Base-by-base conservation (phyloP, 208 protist genomes). In the Crithidia sp. region DNA sequence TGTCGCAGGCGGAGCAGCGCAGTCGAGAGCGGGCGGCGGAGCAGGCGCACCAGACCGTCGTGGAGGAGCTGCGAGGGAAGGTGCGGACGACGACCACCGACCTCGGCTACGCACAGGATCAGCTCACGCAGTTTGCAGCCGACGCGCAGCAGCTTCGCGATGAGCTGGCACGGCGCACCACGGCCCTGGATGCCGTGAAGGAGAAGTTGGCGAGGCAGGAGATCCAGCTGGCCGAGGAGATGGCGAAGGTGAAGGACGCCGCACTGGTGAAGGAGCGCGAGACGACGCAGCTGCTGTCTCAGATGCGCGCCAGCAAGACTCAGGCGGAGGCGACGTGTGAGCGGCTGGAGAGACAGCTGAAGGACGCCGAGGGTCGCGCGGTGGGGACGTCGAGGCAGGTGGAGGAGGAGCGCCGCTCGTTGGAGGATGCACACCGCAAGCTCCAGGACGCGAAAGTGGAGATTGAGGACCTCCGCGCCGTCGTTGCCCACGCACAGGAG, bases 61-160 rank as follows among this genome's bases (percentile, higher is more conserved):
- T 86, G 39, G 87, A 93, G 54, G 76, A 88, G 50, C 76, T 90
- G n/a, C 82, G 83, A 5, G 74, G 65, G 7, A 85, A 87, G 71
- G 60, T 88, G 50, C 85, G 82, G 52, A 81, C 72, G 16, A 56
- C 69, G 7, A 53, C 74, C 47, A 76, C 67, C 6, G 90, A 95
- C 43, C 55, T 89, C 10, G 68, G 83, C 68, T 76, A 80, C 68
- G 68, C 83, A 17, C 86, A 93, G 74, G 86, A 95, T 62, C 78
- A 94, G 71, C 54, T 86, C n/a, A 60, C 78, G 36, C 88, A 92
- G 77, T 76, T 80, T 40, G 74, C 84, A 10, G 13, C 86, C 2
- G 85, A 91, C 71, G 77, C 78, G 44, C 80, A 90, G 67, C 66
- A 80, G 52, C 73, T 92, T 10, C 77, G 71, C 8, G 89, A 95